Evolutionary conservation across 2,329 filamentous ascomycete genomes (phyloP).

Genomic region (Falciphora oryzae): DNA sequence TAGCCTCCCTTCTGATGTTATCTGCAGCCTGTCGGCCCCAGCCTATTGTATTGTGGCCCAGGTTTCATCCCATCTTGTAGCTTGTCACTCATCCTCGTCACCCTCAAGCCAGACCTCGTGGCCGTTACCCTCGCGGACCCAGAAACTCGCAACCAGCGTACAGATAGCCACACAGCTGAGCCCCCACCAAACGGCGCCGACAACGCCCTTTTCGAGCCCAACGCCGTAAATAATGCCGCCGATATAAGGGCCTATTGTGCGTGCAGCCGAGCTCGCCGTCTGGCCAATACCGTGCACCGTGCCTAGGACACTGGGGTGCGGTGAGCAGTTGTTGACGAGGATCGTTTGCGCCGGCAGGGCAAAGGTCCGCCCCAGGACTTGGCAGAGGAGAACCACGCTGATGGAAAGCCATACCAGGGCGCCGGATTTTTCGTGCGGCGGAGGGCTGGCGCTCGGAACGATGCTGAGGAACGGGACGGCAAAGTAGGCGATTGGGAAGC

Average conservation of each 20-base stretch:
- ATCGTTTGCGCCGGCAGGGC: constrained; percentile 53
- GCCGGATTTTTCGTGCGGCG: constrained; percentile 48
- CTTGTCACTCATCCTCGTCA: constrained; percentile 39
- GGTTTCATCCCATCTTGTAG: too few species aligned
- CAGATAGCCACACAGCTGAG: constrained; percentile 43
- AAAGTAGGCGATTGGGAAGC: constrained; percentile 66
- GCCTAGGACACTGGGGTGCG: constrained; percentile 51
- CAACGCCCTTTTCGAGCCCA: constrained; percentile 49
- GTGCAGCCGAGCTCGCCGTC: constrained; percentile 50
- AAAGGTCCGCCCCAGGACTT: constrained; percentile 70
- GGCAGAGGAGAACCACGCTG: constrained; percentile 54
- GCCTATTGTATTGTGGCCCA: too few species aligned
- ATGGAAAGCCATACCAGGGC: constrained; percentile 60
- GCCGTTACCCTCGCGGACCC: constrained; percentile 55
- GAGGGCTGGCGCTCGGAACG: constrained; percentile 48
- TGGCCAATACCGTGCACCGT: constrained; percentile 53
- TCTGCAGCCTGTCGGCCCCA: too few species aligned
- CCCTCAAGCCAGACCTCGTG: constrained; percentile 61
- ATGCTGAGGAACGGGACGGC: constrained; percentile 66
- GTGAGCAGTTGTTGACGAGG: constrained; percentile 54
- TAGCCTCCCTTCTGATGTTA: too few species aligned
- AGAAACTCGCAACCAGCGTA: constrained; percentile 44
- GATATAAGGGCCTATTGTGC: constrained; percentile 55
- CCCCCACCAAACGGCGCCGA: constrained; percentile 55
- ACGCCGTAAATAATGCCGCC: constrained; percentile 56